Base-by-base conservation (phyloP, 352 stramenopile species). In the Pythium dissimile region DNA sequence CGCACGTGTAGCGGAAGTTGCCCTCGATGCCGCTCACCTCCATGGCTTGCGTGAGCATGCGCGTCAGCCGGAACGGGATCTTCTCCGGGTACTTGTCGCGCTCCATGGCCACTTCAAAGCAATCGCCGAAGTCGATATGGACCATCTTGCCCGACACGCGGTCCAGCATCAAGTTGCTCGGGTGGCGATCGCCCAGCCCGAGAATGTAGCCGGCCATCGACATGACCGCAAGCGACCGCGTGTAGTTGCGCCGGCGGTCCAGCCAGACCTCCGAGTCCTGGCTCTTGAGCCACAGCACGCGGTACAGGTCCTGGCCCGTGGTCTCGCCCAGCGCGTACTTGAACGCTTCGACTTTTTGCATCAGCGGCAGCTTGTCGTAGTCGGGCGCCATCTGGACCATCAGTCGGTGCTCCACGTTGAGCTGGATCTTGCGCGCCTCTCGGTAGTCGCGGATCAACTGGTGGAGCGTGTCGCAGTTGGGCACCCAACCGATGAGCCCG, bases 171-270 rank as follows among this genome's bases (percentile, higher is more conserved):
- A 99, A 77, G 79, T 99, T 99, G 37, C 89, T 98, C 41, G 97
- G 97, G 80, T 99, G 98, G 4, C 98, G 85, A 84, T 99, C 98
- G 13, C 98, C 98, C 51, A 99, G 83, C 38, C 98, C 98, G 34
- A 99, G 76, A 62, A 99, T 99, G 66, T 99, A 99, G 10, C 98
- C 98, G 23, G 98, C 98, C 92, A 99, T 99, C 41, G 90, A 99
- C 97, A 99, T 99, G 15, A 99, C 97, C 1, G 98, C 98, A n/a
- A 99, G 76, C 50, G 94, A 97, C 0, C 97, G 86, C 20, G 97
- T 99, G 61, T 97, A 99, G 67, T 98, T 99, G 31, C 95, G 98
- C 13, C 98, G 85, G 12, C 97, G 89, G 48, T 99, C 97, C 7
- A 99, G 83, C 98, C 98, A 99, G 46, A 99, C 91, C 60, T 99